Evolutionary conservation across 768 basidiomycete genomes (phyloP), one percentile per base, ranked within the genome.

Genomic region (Boletellus sp.): DNA sequence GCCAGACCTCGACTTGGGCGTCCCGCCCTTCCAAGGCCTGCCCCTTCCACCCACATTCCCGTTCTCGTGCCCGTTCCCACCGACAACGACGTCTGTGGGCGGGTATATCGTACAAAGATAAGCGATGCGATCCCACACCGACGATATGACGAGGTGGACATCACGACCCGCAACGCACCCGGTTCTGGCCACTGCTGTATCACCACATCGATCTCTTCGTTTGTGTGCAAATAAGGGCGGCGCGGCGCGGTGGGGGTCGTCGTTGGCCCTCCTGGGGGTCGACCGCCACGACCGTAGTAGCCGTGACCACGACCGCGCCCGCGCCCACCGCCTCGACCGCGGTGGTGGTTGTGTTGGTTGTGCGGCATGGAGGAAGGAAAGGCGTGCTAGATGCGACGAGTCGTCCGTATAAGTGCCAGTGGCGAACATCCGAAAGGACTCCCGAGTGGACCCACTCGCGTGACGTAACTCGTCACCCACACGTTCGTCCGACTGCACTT

Each of bases 131-230:
- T 42, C 38, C 23, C 19, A 28, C n/a, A 23, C 24, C 5, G 19
- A 33, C 24, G 20, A 22, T 19, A 20, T n/a, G 16, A 42, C 11
- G 23, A 26, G 44, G 16, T n/a, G 26, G 22, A 36, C 28, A 40
- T 32, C 17, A 19, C 50, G 42, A 43, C 39, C 42, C 36, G 28
- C 12, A 16, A 63, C 58, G 55, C 45, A 67, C 63, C 48, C 23
- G 16, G 38, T 19, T 51, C 52, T 19, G 5, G 8, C 67, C 62
- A 70, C 10, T 58, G 43, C 35, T 68, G 67, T 52, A 63, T 49
- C 10, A 37, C 45, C n/a, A 47, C 40, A 31, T 68, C 69, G 10
- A 56, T 38, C 7, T 70, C 62, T 44, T 45, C 22, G 35, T 37
- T 53, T 15, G 47, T 0, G 20, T 64, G 47, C 10, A 61, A 44